Percentiles rank a stretch among this genome's conserved stretches.
Evolutionary conservation across 2,329 filamentous ascomycete genomes (phyloP).

Genomic region (Byssoonygena ceratinophila): DNA sequence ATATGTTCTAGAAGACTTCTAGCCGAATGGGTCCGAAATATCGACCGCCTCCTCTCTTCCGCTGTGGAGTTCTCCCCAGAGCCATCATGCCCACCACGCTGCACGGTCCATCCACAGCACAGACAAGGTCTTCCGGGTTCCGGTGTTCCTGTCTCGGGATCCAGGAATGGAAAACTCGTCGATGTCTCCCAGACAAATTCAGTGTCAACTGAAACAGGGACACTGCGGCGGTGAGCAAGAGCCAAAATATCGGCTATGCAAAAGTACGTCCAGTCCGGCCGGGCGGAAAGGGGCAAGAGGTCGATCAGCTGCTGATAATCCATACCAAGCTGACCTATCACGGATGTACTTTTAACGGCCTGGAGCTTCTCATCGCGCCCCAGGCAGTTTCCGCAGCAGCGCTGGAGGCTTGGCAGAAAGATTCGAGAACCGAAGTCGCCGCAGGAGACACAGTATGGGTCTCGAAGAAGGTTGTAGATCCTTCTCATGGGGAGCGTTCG

Average conservation of each 20-base stretch:
- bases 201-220: not conserved
- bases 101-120: not conserved
- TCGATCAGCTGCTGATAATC: not conserved
- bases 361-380: not conserved
- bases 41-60: not conserved
- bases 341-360: not conserved
- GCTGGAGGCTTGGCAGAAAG: not conserved
- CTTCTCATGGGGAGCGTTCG: not conserved
- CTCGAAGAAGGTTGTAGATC: not conserved
- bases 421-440: not conserved
- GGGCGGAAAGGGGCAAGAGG: not conserved
- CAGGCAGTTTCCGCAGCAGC: not conserved
- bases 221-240: not conserved
- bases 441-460: not conserved
- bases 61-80: no score
- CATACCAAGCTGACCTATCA: not conserved
- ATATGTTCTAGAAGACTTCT: not conserved
- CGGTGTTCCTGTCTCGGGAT: not conserved
- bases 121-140: not conserved
- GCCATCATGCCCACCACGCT: not conserved
- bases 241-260: not conserved
- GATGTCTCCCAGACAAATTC: not conserved
- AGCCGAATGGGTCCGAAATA: not conserved
- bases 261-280: not conserved
- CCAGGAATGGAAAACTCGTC: not conserved